These are phyloP conservation scores for Barnettozyma wickerhamii DNA, from an alignment of 805 yeast genomes.

Conservation along the genomic window DNA sequence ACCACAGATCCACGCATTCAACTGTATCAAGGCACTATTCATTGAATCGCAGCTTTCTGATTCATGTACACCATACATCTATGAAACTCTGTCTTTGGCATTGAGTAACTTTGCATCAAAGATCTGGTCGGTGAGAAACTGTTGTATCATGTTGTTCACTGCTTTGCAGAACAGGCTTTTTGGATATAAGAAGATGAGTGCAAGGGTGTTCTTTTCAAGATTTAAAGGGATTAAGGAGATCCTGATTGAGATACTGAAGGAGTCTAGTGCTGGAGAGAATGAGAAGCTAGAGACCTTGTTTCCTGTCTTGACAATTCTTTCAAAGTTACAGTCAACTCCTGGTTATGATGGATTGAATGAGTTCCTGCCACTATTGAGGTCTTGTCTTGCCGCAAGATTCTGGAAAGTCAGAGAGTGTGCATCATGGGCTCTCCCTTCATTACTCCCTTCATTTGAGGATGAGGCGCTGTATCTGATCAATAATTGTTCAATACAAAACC, in stretches of 20 bases:
- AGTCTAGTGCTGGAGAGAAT: conserved; percentile 23
- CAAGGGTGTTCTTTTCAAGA: conserved; percentile 67
- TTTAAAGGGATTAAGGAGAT: conserved; percentile 49
- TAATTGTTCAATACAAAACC: conserved; percentile 22
- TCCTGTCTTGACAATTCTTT: conserved; percentile 69
- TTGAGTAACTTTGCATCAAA: conserved; percentile 58
- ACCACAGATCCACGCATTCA: conserved; percentile 93
- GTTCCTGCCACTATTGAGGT: conserved; percentile 45
- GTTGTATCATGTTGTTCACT: conserved; percentile 90
- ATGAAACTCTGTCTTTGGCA: conserved; percentile 55
- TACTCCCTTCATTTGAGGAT: conserved; percentile 32
- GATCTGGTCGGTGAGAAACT: conserved; percentile 85
- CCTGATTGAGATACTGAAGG: conserved; percentile 40
- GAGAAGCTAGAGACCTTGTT: conserved; percentile 56
- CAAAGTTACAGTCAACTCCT: conserved; percentile 60
- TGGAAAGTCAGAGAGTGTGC: conserved; percentile 93
- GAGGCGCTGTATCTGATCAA: conserved; percentile 28
- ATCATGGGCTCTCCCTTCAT: conserved; percentile 59
- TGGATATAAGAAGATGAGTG: conserved; percentile 53
- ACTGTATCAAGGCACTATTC: conserved; percentile 73
- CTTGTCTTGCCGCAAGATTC: conserved; percentile 45
- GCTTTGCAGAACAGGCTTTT: conserved; percentile 78
- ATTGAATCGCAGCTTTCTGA: conserved; percentile 64
- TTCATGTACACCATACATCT: conserved; percentile 46
- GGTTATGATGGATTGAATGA: conserved; percentile 48